These are phyloP conservation scores for Botryobasidium botryosum DNA, from an alignment of 768 basidiomycete genomes.

Conservation along the genomic window DNA sequence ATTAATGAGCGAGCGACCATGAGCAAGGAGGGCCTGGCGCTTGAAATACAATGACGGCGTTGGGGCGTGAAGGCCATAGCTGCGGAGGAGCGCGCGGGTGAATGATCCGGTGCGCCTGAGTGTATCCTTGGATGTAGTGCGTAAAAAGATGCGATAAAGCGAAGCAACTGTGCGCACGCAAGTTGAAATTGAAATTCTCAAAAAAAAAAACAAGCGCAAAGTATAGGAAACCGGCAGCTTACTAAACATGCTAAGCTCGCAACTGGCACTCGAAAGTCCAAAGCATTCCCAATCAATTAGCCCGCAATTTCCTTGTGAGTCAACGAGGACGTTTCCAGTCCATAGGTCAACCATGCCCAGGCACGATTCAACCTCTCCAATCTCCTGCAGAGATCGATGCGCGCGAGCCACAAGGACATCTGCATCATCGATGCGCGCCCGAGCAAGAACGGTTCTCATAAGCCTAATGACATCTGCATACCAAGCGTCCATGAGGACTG, in stretches of 20 bases:
- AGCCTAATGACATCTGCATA: no score
- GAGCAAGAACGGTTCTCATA: no score
- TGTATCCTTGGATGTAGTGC: background rate
- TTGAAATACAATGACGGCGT: no score
- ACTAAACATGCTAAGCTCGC: background rate
- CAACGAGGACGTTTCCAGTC: background rate
- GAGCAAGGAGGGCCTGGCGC: background rate
- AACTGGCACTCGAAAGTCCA: background rate
- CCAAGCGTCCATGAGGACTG: no score
- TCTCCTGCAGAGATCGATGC: background rate
- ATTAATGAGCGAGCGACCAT: background rate
- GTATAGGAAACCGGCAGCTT: no score
- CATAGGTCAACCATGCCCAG: constrained; percentile 4
- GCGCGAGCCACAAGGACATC: no score
- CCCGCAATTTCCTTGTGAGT: background rate
- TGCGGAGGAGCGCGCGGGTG: no score
- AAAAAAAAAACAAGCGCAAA: no score
- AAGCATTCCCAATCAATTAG: constrained; percentile 4
- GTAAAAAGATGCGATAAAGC: background rate
- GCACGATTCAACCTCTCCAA: background rate
- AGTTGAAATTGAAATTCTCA: background rate
- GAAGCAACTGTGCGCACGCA: background rate
- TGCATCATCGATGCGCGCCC: no score
- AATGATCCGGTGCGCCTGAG: background rate
- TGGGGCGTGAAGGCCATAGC: no score